Evolutionary conservation across 2,329 filamentous ascomycete species (phyloP).

Genomic region (Fusarium tjaetaba): DNA sequence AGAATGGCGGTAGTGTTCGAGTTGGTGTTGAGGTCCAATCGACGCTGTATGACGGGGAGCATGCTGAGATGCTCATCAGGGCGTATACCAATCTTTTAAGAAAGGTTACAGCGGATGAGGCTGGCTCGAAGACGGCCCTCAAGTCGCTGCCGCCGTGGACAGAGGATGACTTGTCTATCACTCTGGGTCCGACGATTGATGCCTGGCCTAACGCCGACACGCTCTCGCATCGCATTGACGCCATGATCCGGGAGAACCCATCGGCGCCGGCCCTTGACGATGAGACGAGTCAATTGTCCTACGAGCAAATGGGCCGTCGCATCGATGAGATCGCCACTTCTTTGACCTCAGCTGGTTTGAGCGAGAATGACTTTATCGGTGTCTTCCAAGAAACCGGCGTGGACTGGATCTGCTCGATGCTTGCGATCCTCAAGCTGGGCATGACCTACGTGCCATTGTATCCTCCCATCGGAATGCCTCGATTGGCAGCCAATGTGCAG

Average conservation of each 20-base stretch:
- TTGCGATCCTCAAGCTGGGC: slow-evolving; percentile 7
- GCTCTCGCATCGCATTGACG: not conserved
- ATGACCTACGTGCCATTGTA: slow-evolving; percentile 16
- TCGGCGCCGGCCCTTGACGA: not conserved
- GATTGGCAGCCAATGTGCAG: not conserved
- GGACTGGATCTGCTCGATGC: slow-evolving; percentile 5
- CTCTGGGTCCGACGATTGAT: not conserved
- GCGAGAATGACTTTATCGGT: not conserved
- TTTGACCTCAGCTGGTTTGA: not conserved
- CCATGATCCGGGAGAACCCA: not conserved
- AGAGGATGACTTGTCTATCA: not conserved
- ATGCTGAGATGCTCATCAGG: not conserved
- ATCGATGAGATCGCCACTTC: not conserved
- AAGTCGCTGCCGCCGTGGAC: not conserved
- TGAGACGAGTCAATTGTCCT: not conserved
- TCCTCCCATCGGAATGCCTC: not conserved
- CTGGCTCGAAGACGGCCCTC: not conserved
- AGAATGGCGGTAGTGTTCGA: not conserved
- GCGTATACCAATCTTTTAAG: not conserved
- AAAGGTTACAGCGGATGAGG: not conserved
- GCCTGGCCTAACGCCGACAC: not conserved
- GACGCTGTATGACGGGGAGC: not conserved
- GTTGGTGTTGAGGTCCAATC: not conserved
- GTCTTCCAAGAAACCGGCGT: slow-evolving; percentile 3
- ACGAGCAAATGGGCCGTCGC: not conserved